phyloP scores from a whole-genome alignment of 208 protist species.

The Endotrypanum monterogeii region DNA sequence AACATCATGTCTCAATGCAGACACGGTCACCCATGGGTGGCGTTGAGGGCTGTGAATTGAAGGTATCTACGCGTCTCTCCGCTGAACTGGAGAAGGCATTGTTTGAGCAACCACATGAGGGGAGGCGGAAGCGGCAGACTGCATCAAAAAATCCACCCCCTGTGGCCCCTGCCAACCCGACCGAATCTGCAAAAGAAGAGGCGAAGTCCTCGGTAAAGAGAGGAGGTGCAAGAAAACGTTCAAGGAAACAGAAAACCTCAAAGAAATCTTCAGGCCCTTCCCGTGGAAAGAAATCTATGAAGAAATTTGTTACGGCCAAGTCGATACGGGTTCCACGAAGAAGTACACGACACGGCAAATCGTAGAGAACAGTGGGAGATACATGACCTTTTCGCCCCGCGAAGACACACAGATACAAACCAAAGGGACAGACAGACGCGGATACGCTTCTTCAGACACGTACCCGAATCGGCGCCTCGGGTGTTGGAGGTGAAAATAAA shows the following conservation, averaged over 20 bases:
- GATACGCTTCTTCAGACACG: too few species aligned
- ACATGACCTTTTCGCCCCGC: too few species aligned
- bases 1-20: not conserved
- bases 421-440: too few species aligned
- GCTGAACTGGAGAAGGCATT: slow-evolving; percentile 30
- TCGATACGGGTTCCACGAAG: slow-evolving; percentile 12
- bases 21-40: not conserved
- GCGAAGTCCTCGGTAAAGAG: not conserved
- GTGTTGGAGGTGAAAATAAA: too few species aligned
- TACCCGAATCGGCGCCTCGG: too few species aligned
- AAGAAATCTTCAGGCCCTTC: not conserved
- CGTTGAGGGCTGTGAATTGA: slow-evolving; percentile 4
- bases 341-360: not conserved
- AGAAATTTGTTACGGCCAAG: slow-evolving; percentile 32
- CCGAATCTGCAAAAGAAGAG: not conserved
- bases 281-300: slow-evolving; percentile 1
- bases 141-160: not conserved
- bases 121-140: not conserved
- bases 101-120: slow-evolving; percentile 5
- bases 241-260: not conserved
- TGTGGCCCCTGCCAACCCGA: not conserved
- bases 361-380: not conserved
- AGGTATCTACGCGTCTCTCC: slow-evolving; percentile 32
- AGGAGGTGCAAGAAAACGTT: not conserved
- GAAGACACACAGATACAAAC: too few species aligned